phyloP scores from a whole-genome alignment of 2,329 filamentous ascomycete species.

The Penicillium oxalicum region DNA sequence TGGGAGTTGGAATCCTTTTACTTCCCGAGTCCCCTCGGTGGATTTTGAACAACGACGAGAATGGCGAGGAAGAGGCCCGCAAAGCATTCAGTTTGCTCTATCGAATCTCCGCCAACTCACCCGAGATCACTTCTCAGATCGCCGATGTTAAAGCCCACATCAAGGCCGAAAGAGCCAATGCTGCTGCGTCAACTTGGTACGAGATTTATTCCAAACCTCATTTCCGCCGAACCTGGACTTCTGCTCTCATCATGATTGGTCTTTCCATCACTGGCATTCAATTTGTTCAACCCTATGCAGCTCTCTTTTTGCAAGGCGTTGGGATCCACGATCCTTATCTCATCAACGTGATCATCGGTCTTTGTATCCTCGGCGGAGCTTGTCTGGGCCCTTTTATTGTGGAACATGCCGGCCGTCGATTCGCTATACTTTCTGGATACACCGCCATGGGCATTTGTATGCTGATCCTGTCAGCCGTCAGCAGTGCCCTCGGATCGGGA shows the following conservation, averaged over 20 bases:
- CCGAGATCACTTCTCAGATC: slow-evolving; percentile 20
- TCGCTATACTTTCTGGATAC: slow-evolving; percentile 19
- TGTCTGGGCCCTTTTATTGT: slow-evolving; percentile 15
- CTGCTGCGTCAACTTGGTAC: slow-evolving; percentile 12
- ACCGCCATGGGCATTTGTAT: slow-evolving; percentile 20
- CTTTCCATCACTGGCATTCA: slow-evolving; percentile 23
- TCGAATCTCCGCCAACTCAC: slow-evolving; percentile 15
- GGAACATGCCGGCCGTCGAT: slow-evolving; percentile 21
- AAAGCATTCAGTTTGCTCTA: slow-evolving; percentile 18
- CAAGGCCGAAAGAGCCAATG: slow-evolving; percentile 14
- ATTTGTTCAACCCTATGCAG: slow-evolving; percentile 16
- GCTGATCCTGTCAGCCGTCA: slow-evolving; percentile 19
- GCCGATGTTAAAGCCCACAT: slow-evolving; percentile 22
- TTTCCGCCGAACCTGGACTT: slow-evolving; percentile 18
- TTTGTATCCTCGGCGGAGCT: slow-evolving; percentile 17
- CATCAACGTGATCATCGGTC: slow-evolving; percentile 18
- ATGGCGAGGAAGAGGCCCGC: slow-evolving; percentile 18
- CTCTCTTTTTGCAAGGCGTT: slow-evolving; percentile 17
- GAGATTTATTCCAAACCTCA: slow-evolving; percentile 22
- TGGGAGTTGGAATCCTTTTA: slow-evolving; percentile 21
- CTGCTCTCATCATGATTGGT: slow-evolving; percentile 23
- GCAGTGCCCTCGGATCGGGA: slow-evolving; percentile 14
- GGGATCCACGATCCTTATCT: slow-evolving; percentile 20
- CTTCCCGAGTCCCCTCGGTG: slow-evolving; percentile 26
- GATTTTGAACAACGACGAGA: slow-evolving; percentile 15